Evolutionary conservation across 2,329 filamentous ascomycete species (phyloP), one percentile per base, ranked within the genome.

Genomic region (Sporothrix curviconia): DNA sequence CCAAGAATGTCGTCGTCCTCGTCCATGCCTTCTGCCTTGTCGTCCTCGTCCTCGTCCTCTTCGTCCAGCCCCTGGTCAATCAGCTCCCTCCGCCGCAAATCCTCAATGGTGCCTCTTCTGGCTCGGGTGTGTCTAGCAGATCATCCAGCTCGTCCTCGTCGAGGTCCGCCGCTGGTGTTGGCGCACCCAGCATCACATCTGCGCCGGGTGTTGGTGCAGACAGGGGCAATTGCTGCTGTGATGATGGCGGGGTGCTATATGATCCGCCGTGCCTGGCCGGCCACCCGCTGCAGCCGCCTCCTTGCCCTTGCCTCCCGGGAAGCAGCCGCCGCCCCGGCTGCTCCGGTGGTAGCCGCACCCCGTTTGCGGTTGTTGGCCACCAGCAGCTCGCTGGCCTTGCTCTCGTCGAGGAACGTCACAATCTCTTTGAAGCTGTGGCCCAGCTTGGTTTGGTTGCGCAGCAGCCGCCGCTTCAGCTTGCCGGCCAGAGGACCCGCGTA

Each of bases 401-500:
- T 77, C 58, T 87, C 82, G 65, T 96, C 91, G 4, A 97, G 76
- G 69, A 87, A 94, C 8, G 83, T 82, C 4, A 96, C 76, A 7
- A 96, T 84, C 65, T 94, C 90, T 66, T 87, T 89, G 77, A 89
- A 95, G 68, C 94, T 96, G 46, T 82, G 76, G 2, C 94, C 94
- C 3, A 99, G 79, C 67, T 83, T 85, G n/a, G 75, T 76, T 67
- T 87, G 87, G 72, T 99, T 96, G 63, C 89, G 80, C 65, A 87
- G 78, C 22, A 99, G 76, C 19, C 91, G 81, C 65, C 83, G 82
- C 61, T 82, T 81, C 36, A 95, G 78, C 67, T 82, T 83, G 30
- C 83, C 84, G 8, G 79, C 79, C 30, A 81, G 74, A 11, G 79
- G 73, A 7, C 82, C 83, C 1, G 75, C 76, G 42, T 77, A 74